Conservation (phyloP, 805 yeast species). For the Saccharomycopsis olivae region DNA sequence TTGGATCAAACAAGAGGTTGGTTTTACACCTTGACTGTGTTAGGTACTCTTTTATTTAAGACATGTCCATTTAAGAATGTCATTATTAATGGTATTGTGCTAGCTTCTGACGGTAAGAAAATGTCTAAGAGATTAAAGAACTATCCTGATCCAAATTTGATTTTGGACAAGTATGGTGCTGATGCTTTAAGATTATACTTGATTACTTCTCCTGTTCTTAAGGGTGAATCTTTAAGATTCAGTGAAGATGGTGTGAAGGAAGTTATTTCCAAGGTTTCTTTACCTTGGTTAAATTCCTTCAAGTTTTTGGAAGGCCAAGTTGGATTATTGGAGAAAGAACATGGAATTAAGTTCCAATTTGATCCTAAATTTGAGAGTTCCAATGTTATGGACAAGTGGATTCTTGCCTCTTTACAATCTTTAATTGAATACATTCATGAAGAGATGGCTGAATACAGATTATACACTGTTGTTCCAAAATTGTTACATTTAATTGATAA, state of each 20-base stretch:
- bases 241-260: conserved; percentile 99
- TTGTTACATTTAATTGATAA: conserved; percentile 82
- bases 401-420: conserved; percentile 91
- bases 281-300: conserved; percentile 98
- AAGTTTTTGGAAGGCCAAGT: conserved; percentile 95
- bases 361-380: conserved; percentile 53
- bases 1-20: conserved; percentile 99
- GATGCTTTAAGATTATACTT: conserved; percentile 93
- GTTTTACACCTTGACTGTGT: conserved; percentile 93
- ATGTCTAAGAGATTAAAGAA: conserved; percentile 98
- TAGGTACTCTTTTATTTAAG: conserved; percentile 90
- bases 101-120: conserved; percentile 97
- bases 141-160: conserved; percentile 87
- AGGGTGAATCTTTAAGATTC: conserved; percentile 93
- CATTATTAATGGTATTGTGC: conserved; percentile 90
- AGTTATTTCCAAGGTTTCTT: conserved; percentile 86
- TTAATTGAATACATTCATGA: conserved; percentile 74
- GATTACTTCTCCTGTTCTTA: conserved; percentile 94
- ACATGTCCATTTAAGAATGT: conserved; percentile 92
- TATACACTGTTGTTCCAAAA: conserved; percentile 94
- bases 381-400: conserved; percentile 97
- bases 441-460: conserved; percentile 84
- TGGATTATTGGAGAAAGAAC: conserved; percentile 68
- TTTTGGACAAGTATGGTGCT: conserved; percentile 87
- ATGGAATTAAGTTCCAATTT: conserved; percentile 60